Evolutionary conservation across 2,329 filamentous ascomycete species (phyloP), one percentile per base, ranked within the genome.

Genomic region (Aspergillus costaricaensis): DNA sequence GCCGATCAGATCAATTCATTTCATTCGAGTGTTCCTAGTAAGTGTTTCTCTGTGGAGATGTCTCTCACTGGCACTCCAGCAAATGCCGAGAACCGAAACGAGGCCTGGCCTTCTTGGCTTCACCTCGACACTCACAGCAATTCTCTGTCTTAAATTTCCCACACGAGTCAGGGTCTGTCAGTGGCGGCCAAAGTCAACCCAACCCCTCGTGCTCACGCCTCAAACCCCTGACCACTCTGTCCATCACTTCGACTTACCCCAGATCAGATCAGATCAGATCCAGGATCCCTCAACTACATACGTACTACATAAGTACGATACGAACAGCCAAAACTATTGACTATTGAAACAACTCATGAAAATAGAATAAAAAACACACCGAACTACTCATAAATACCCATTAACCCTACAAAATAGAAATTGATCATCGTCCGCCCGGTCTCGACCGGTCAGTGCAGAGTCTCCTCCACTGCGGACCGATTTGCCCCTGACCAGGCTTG

Each of bases 401-500:
- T 14, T 36, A 32, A 32, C 30, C 10, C 27, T 12, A 30, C 32
- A 36, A 27, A 27, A 27, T 14, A 36, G 41, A 2, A 14, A 36
- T 30, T 9, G 53, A 55, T 47, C 53, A 55, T 21, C 53, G 27
- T 9, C 32, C 53, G 53, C 53, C 38, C 53, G 53, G 53, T 55
- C 53, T 55, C 39, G 53, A 55, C 53, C 53, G 25, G 53, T 55
- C 53, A 55, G 53, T 55, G 53, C 53, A 44, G 23, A n/a, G 3
- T 23, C 15, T 38, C 53, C 53, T 47, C 53, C 53, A 55, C 53
- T 47, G 39, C 41, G 53, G 53, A 55, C 53, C 53, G 53, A 36
- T 27, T 43, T 55, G 53, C 53, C 53, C 53, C 53, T 55, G 53
- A 55, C 43, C 27, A 44, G 43, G 53, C 53, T 55, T 55, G 53